These are phyloP conservation scores for Trebouxia sp. DNA, from an alignment of 139 green algal genomes.

Conservation along the genomic window DNA sequence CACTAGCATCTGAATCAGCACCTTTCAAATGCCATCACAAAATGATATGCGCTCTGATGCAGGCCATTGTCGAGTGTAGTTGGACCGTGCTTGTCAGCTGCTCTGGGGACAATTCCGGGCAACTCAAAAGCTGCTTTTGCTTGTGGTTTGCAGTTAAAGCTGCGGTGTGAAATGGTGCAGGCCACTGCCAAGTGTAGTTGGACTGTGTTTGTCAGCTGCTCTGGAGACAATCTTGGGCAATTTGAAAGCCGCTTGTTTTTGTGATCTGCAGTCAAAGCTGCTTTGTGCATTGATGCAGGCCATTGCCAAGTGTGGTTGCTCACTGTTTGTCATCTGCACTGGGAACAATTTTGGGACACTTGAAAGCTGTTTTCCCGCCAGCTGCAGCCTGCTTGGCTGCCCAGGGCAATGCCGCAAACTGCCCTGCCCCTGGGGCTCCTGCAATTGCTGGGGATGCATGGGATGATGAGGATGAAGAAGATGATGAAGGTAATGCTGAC, in stretches of 20 bases:
- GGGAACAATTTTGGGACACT: constrained; percentile 34
- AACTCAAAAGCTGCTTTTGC: constrained; percentile 63
- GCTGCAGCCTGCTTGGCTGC: constrained; percentile 52
- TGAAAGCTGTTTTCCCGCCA: constrained; percentile 67
- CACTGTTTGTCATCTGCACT: constrained; percentile 52
- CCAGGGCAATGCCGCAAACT: background rate
- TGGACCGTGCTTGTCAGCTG: constrained; percentile 44
- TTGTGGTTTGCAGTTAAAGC: too few species aligned
- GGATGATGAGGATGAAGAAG: constrained; percentile 20
- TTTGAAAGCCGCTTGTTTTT: background rate
- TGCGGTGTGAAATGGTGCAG: background rate
- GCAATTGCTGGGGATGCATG: background rate
- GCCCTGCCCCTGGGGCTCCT: background rate
- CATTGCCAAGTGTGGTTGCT: constrained; percentile 54
- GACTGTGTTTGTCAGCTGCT: background rate
- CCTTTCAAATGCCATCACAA: too few species aligned
- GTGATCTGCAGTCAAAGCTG: background rate
- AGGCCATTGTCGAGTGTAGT: constrained; percentile 59
- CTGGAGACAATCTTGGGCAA: background rate
- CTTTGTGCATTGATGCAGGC: constrained; percentile 27
- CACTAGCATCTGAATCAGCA: too few species aligned
- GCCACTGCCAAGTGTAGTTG: background rate
- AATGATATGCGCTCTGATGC: background rate
- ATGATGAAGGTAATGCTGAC: background rate
- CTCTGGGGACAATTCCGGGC: constrained; percentile 44